Evolutionary conservation across 441 rosid genomes (phyloP), one percentile per base, ranked within the genome.

Genomic region (Kokia cookei): DNA sequence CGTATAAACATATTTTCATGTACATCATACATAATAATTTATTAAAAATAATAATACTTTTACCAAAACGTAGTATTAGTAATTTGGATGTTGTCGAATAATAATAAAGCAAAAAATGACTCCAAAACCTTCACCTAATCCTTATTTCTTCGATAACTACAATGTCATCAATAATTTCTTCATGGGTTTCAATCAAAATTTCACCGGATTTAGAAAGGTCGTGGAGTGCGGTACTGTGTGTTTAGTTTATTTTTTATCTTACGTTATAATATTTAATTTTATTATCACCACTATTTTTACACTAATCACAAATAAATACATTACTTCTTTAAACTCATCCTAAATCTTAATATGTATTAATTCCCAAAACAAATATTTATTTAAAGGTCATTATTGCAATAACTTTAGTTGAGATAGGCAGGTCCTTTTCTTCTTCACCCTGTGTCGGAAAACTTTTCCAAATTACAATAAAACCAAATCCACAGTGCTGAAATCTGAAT

Each of bases 191-290:
- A 35, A 19, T 19, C 22, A 19, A 19, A 19, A 19, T 0, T 19
- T 19, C 22, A 19, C 0, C 22, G 22, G 22, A 0, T 19, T 19
- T 19, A 19, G 22, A 19, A 0, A 0, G 22, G 22, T 19, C 22
- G 22, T 19, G 22, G 0, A 19, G 1, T 32, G 1, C 5, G 5
- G 6, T 5, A 0, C 1, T 0, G 0, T 32, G 5, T 0, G 0
- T 32, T 32, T 32, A 32, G 4, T 32, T 32, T 32, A 32, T 0
- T 32, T 32, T 32, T 5, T 32, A 0, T 32, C 37, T 32, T 0
- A 32, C 6, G 5, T 0, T 32, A 32, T 32, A 32, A 1, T 32
- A 32, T 32, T 5, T 32, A 32, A 32, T 32, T 0, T 32, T 0
- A 32, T 1, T 0, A 6, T 32, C 6, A 32, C 1, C 0, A 1